Conservation (phyloP, 805 yeast genomes). For the Candida montana region DNA sequence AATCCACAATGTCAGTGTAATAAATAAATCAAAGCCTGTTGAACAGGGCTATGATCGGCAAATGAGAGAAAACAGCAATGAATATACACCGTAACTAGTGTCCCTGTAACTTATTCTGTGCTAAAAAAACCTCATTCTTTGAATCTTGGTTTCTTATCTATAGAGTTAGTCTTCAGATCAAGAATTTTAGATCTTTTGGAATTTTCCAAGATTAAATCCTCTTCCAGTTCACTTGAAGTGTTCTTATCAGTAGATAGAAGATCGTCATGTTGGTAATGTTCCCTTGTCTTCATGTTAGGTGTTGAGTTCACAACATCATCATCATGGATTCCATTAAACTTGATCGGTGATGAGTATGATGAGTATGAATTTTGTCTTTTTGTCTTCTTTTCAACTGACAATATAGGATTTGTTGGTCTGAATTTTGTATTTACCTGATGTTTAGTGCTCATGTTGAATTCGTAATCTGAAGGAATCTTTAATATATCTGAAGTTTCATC, state of each 20-base stretch:
- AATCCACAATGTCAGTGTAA: no score
- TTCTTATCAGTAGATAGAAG: no score
- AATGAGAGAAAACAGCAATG: no score
- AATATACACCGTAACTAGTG: no score
- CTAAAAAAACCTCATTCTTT: neutral
- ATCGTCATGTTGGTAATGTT: neutral
- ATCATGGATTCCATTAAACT: neutral
- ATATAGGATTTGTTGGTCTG: slow-evolving; percentile 20
- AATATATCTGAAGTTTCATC: slow-evolving; percentile 3
- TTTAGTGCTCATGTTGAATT: slow-evolving; percentile 14
- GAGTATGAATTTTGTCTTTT: slow-evolving; percentile 1
- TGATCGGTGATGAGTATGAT: slow-evolving; percentile 1
- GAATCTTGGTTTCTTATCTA: slow-evolving; percentile 3
- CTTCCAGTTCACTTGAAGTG: neutral
- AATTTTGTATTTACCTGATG: slow-evolving; percentile 8
- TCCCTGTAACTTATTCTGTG: no score
- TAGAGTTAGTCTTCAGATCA: neutral
- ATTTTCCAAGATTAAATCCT: neutral
- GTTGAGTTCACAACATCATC: neutral
- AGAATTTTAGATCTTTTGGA: slow-evolving; percentile 1
- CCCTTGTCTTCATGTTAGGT: neutral
- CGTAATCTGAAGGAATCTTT: slow-evolving; percentile 13
- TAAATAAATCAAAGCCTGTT: no score
- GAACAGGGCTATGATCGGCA: no score
- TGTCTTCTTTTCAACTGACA: slow-evolving; percentile 9